Percentiles rank a stretch among this genome's conserved stretches.
Conservation (phyloP, 768 basidiomycete species). For the Collybia sordida region DNA sequence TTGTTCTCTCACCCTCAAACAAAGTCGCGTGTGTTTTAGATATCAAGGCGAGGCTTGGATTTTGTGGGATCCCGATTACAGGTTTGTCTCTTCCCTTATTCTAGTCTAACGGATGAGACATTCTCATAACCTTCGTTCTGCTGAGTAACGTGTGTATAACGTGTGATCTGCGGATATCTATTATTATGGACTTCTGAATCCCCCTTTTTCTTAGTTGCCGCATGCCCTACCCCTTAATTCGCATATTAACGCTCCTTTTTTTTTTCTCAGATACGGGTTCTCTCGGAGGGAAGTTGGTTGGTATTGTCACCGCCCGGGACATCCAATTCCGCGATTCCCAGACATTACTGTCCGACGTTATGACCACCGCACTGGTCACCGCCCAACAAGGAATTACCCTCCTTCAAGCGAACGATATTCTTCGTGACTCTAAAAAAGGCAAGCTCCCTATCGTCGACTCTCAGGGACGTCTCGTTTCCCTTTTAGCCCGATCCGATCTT, state of each 20-base stretch:
- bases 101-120: conserved; percentile 44
- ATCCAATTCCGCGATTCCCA: conserved; percentile 83
- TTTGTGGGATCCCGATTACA: conserved; percentile 97
- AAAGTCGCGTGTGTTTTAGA: conserved; percentile 88
- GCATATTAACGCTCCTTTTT: conserved; percentile 12
- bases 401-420: conserved; percentile 87
- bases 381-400: conserved; percentile 89
- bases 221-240: conserved; percentile 11
- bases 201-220: conserved; percentile 14
- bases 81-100: conserved; percentile 52
- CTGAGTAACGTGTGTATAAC: conserved; percentile 61
- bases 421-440: conserved; percentile 96
- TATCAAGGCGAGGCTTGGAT: conserved; percentile 89
- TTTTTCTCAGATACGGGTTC: conserved; percentile 69
- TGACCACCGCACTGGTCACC: conserved; percentile 88
- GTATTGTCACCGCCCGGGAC: conserved; percentile 96
- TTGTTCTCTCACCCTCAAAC: conserved; percentile 79
- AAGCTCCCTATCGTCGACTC: conserved; percentile 78
- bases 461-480: conserved; percentile 57
- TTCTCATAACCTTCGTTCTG: conserved; percentile 85
- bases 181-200: conserved; percentile 35
- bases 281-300: conserved; percentile 89
- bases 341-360: conserved; percentile 73
- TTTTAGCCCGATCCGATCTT: conserved; percentile 95
- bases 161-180: conserved; percentile 74